phyloP scores from a whole-genome alignment of 306 rosid genomes.

The Carpinus viminea region DNA sequence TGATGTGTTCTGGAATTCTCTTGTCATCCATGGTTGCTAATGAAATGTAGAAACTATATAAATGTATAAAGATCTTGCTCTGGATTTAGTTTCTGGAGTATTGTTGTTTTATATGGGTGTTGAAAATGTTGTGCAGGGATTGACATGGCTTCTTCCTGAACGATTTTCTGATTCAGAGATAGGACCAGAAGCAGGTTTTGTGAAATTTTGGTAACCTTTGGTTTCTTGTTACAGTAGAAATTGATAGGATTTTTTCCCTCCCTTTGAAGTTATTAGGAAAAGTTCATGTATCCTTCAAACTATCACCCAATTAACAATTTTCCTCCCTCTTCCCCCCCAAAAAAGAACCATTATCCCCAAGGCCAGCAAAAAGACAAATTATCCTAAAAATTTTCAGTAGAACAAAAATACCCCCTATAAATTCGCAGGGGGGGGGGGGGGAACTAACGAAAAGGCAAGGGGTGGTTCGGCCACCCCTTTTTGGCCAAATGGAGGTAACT shows the following conservation, averaged over 20 bases:
- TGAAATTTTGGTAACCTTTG: constrained; percentile 85
- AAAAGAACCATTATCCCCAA: no score
- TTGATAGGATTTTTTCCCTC: constrained; percentile 14
- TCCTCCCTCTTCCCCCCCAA: no score
- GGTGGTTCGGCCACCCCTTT: no score
- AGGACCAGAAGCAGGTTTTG: constrained; percentile 99
- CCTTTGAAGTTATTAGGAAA: background rate
- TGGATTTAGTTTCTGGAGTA: background rate
- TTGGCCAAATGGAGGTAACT: no score
- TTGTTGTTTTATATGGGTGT: constrained; percentile 35
- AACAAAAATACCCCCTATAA: no score
- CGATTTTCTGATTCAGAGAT: constrained; percentile 94
- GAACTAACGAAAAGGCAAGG: no score
- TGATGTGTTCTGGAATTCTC: background rate
- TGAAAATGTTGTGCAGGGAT: constrained; percentile 62
- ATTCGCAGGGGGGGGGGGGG: no score
- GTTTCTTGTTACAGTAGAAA: constrained; percentile 46
- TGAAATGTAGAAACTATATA: background rate
- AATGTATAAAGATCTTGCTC: constrained; percentile 10
- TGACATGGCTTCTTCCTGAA: constrained; percentile 97
- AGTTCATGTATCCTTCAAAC: no score
- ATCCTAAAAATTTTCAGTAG: no score
- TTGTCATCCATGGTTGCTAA: background rate
- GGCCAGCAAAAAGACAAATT: no score
- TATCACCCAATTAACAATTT: no score